phyloP scores from a whole-genome alignment of 768 basidiomycete species.

The Tylopilus rubrobrunneus region DNA sequence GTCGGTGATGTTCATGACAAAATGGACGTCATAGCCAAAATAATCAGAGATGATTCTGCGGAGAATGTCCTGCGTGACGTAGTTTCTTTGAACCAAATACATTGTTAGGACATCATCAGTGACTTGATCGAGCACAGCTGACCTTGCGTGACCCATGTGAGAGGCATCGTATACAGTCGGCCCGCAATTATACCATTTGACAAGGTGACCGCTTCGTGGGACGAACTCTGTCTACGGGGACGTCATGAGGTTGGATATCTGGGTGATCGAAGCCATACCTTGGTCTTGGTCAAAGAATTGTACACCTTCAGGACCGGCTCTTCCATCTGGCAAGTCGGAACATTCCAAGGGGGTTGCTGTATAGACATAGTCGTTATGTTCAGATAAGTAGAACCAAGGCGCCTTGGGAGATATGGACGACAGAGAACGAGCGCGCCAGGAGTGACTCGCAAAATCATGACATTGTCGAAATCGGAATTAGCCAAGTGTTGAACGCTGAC shows the following conservation, averaged over 20 bases:
- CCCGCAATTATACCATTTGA: slow-evolving; percentile 99
- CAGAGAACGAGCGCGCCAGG: slow-evolving; percentile 1
- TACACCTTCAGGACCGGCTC: slow-evolving; percentile 68
- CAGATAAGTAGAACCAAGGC: slow-evolving; percentile 2
- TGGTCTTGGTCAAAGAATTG: slow-evolving; percentile 89
- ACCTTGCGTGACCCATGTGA: slow-evolving; percentile 99
- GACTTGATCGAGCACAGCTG: background rate
- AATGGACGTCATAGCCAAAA: slow-evolving; percentile 96
- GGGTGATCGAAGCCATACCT: slow-evolving; percentile 50
- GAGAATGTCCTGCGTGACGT: slow-evolving; percentile 38
- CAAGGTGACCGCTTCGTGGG: slow-evolving; percentile 59
- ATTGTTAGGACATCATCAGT: slow-evolving; percentile 1
- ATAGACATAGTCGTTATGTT: slow-evolving; percentile 42
- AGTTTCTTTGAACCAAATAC: slow-evolving; percentile 63
- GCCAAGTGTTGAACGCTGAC: slow-evolving; percentile 14
- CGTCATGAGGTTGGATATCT: slow-evolving; percentile 8
- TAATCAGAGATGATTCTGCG: slow-evolving; percentile 87
- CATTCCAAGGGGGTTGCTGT: slow-evolving; percentile 53
- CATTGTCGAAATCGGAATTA: slow-evolving; percentile 4
- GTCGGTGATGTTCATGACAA: slow-evolving; percentile 99
- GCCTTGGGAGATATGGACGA: slow-evolving; percentile 6
- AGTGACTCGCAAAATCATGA: slow-evolving; percentile 25
- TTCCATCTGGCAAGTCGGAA: slow-evolving; percentile 34
- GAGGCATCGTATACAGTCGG: slow-evolving; percentile 98
- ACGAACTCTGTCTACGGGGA: slow-evolving; percentile 66